Base-by-base conservation (phyloP, 2,329 filamentous ascomycete genomes). In the Aspergillus pseudotamarii region DNA sequence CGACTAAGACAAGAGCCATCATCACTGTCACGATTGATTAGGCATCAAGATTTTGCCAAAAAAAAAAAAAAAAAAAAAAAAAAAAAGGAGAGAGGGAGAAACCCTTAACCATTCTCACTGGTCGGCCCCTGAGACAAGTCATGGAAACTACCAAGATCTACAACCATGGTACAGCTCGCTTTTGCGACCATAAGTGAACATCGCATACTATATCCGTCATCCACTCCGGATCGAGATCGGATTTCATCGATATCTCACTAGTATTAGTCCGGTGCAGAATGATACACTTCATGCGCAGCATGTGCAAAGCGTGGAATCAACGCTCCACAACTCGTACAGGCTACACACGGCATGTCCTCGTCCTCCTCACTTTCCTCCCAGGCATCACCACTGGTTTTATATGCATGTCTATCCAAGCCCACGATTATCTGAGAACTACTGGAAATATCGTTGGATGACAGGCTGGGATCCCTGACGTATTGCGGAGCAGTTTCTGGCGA, bases 301-400 rank as follows among this genome's bases (percentile, higher is more conserved):
- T 81, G 76, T 2, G 84, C 84, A 74, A 85, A 86, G 53, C 76
- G 69, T 6, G 83, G 83, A 67, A 86, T 81, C 30, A 72, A 65
- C 19, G 75, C 78, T 58, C 80, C 80, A 67, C 84, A 86, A 10
- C 73, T 68, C 10, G 60, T 60, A 70, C 83, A 85, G 36, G 72
- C 67, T 3, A 78, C 66, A 61, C 72, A 72, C 5, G 67, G 58
- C 58, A 73, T 74, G 55, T 63, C 68, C 53, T 71, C 70, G 14
- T 75, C 72, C 2, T 71, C 73, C n/a, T 74, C 74, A 58, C 69
- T 75, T 19, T 76, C 73, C 34, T 73, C 74, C 75, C 77, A 80
- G 12, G 57, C 59, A 58, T 69, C 74, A 9, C 71, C 72, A 9
- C 75, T 66, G 28, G n/a, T 16, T 14, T 26, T 34, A 48, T 26